A percentile compares a stretch with the other conserved stretches of the same genome.
These are phyloP conservation scores for Zygosaccharomyces sapae DNA, from an alignment of 1,139 yeast species.

Conservation along the genomic window DNA sequence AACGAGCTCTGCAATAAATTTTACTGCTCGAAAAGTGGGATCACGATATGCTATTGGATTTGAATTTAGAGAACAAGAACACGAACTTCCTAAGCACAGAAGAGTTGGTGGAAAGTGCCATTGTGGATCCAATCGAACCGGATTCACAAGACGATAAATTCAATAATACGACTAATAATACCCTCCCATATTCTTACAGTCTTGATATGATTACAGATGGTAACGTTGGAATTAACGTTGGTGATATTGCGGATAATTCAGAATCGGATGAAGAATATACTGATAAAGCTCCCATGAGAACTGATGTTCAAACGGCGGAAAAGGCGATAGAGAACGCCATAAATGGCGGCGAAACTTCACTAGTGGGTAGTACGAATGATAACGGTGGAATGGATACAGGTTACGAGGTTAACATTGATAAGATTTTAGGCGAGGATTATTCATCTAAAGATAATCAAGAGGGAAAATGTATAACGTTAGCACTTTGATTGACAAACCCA, in stretches of 20 bases:
- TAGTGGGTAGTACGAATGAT: slow-evolving; percentile 3
- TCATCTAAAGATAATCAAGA: slow-evolving; percentile 4
- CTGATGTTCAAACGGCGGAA: slow-evolving; percentile 7
- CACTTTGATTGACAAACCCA: slow-evolving; percentile 26
- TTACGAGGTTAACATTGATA: slow-evolving; percentile 16
- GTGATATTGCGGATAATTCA: slow-evolving; percentile 10
- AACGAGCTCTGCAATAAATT: slow-evolving; percentile 42
- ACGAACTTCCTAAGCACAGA: slow-evolving; percentile 59
- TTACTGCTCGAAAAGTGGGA: slow-evolving; percentile 60
- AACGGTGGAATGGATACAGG: slow-evolving; percentile 7
- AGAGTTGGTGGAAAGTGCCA: slow-evolving; percentile 60
- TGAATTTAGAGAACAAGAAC: slow-evolving; percentile 54
- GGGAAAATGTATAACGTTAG: slow-evolving; percentile 21
- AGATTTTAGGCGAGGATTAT: slow-evolving; percentile 15
- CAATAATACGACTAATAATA: slow-evolving; percentile 1
- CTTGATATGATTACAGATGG: slow-evolving; percentile 16
- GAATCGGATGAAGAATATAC: slow-evolving; percentile 16
- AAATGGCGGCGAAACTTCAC: slow-evolving; percentile 1
- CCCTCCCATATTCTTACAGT: slow-evolving; percentile 11
- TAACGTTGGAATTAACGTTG: slow-evolving; percentile 11
- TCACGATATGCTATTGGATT: slow-evolving; percentile 49
- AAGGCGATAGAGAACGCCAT: slow-evolving; percentile 11
- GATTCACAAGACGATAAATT: slow-evolving; percentile 12
- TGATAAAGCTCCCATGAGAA: slow-evolving; percentile 11
- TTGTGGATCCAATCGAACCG: slow-evolving; percentile 45